Evolutionary conservation across 345 rosid genomes (phyloP), one percentile per base, ranked within the genome.

Genomic region (Euphorbia peplus): DNA sequence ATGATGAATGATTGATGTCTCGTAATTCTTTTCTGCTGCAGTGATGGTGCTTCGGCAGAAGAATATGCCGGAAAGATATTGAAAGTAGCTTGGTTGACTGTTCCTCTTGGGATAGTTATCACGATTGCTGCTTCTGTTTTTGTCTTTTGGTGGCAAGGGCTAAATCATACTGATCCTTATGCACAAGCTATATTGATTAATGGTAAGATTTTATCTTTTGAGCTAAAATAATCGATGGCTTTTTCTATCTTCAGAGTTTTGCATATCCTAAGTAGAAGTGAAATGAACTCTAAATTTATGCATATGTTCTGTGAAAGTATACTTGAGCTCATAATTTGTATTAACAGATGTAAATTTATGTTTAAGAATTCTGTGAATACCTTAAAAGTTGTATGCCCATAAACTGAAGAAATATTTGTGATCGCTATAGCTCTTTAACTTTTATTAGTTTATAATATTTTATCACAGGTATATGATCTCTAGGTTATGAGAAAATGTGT

Each of bases 111-210:
- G 55, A 67, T 90, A 73, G 63, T 82, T 60, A 78, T 86, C 48
- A 88, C 96, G 0, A 63, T 77, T 76, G 80, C 82, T 50, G 90
- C 84, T 0, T 79, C 74, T 57, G 35, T 70, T 70, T 81, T 86
- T 60, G 86, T 95, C 63, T 84, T 91, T 44, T 86, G 97, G 96
- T 91, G 92, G 98, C 93, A 90, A 75, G 89, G 83, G 75, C 82
- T 88, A 71, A 80, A 77, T 71, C 71, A 58, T 69, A 80, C 88
- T 42, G 81, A 85, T 39, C 80, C 92, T 24, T 88, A 88, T 72
- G 92, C 85, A 0, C 88, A 81, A 60, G 98, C 96, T 53, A 89
- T 95, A 74, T 75, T 90, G 72, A 88, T 95, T 71, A 85, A 95
- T 69, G 98, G 99, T 92, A 86, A 47, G 3, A 15, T 60, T 58